These are phyloP conservation scores for Penicillium verrucosum DNA, from an alignment of 2,329 filamentous ascomycete genomes.

Conservation along the genomic window DNA sequence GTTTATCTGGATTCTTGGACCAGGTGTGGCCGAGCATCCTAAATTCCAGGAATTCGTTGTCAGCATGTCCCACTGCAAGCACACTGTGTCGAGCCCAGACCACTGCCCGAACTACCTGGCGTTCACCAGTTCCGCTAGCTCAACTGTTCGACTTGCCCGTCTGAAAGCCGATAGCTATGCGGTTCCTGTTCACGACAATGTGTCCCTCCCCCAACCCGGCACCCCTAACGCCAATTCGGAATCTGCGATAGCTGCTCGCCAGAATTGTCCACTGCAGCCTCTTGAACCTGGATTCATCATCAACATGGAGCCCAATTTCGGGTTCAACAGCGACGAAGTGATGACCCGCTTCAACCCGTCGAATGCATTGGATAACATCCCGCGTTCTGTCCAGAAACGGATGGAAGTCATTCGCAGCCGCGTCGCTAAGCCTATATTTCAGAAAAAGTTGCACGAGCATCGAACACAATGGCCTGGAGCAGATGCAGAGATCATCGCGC, in stretches of 20 bases:
- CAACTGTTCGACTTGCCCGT: conserved; percentile 66
- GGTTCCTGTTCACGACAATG: conserved; percentile 64
- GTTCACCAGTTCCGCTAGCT: conserved; percentile 63
- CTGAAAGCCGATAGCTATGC: conserved; percentile 73
- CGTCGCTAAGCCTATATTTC: conserved; percentile 28
- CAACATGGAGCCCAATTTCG: conserved; percentile 47
- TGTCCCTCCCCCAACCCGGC: conserved; percentile 40
- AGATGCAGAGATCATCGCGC: conserved; percentile 77
- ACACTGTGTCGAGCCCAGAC: conserved; percentile 74
- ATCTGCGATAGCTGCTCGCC: conserved; percentile 8
- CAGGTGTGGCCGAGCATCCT: conserved; percentile 60
- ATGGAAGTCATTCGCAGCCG: conserved; percentile 28
- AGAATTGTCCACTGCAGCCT: conserved; percentile 27
- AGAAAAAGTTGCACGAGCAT: conserved; percentile 40
- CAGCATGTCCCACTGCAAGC: conserved; percentile 59
- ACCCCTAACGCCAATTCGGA: conserved; percentile 19
- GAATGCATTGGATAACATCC: conserved; percentile 23
- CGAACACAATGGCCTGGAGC: conserved; percentile 67
- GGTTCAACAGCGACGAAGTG: conserved; percentile 32
- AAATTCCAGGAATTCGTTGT: conserved; percentile 68
- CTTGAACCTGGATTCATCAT: conserved; percentile 45
- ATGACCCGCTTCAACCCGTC: conserved; percentile 27
- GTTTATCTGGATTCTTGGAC: conserved; percentile 79
- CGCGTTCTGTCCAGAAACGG: conserved; percentile 30
- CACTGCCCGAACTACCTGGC: conserved; percentile 71